These are phyloP conservation scores for Ambrosiella cleistominuta DNA, from an alignment of 2,329 filamentous ascomycete genomes.

Conservation along the genomic window DNA sequence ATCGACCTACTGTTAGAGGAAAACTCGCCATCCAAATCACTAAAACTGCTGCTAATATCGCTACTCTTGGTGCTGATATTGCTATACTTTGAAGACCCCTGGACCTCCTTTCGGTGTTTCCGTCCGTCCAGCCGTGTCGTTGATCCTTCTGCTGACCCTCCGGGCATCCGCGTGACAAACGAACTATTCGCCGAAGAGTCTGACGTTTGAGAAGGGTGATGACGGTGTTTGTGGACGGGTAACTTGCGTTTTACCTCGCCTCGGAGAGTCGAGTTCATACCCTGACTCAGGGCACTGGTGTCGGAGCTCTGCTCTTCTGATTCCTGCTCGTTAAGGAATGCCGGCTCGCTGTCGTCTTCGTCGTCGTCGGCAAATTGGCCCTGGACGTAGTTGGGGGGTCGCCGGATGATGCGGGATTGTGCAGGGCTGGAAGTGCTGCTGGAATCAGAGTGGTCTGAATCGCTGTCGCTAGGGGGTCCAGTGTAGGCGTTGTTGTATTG, in stretches of 20 bases:
- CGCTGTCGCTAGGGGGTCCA: slow-evolving; percentile 23
- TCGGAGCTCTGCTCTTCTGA: slow-evolving; percentile 14
- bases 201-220: slow-evolving; percentile 36
- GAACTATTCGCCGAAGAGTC: slow-evolving; percentile 46
- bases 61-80: slow-evolving; percentile 43
- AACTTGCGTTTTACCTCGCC: slow-evolving; percentile 24
- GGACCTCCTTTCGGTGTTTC: slow-evolving; percentile 40
- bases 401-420: slow-evolving; percentile 42
- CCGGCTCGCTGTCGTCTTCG: slow-evolving; percentile 36
- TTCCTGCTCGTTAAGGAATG: slow-evolving; percentile 27
- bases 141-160: slow-evolving; percentile 19
- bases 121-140: slow-evolving; percentile 36
- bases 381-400: slow-evolving; percentile 26
- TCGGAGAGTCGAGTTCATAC: slow-evolving; percentile 35
- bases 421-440: slow-evolving; percentile 34
- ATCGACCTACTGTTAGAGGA: slow-evolving; percentile 6
- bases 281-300: slow-evolving; percentile 21
- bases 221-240: slow-evolving; percentile 18
- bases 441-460: slow-evolving; percentile 24
- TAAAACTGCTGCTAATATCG: slow-evolving; percentile 74
- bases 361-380: slow-evolving; percentile 28
- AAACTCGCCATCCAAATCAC: slow-evolving; percentile 55
- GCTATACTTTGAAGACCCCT: slow-evolving; percentile 33
- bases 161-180: slow-evolving; percentile 22
- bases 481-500: background rate